Percentiles rank a stretch among this genome's conserved stretches.
phyloP scores from a whole-genome alignment of 805 yeast species.

The Ogataea pilisensis region DNA sequence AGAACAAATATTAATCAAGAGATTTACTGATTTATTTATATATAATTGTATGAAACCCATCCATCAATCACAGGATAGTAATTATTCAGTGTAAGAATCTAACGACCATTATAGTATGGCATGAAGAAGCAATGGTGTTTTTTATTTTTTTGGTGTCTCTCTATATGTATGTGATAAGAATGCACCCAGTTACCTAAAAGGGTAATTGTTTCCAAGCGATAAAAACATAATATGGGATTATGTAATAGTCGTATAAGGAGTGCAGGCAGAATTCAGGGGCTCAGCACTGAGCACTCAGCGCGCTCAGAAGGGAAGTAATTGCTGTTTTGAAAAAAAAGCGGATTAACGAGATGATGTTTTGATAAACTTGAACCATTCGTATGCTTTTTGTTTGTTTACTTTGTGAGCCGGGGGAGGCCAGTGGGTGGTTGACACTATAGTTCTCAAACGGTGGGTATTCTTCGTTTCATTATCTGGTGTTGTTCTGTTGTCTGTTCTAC shows the following conservation, averaged over 20 bases:
- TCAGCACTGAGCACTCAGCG: too few species aligned
- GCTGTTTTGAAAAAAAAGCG: neutral
- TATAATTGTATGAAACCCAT: too few species aligned
- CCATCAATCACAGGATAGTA: neutral
- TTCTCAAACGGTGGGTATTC: too few species aligned
- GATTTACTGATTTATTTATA: too few species aligned
- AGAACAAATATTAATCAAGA: too few species aligned
- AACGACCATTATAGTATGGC: neutral
- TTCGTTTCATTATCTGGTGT: too few species aligned
- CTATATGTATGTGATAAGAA: conserved; percentile 12
- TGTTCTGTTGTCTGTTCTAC: too few species aligned
- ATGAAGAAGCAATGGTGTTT: too few species aligned
- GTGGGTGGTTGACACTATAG: too few species aligned
- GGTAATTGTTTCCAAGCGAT: conserved; percentile 22
- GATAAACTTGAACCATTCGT: neutral
- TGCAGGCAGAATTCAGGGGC: neutral
- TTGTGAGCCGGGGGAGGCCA: too few species aligned
- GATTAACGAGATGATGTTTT: neutral
- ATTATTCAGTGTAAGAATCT: neutral
- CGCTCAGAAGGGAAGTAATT: neutral
- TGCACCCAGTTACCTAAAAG: conserved; percentile 17
- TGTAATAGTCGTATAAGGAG: neutral
- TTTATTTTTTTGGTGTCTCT: too few species aligned
- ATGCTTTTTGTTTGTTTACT: too few species aligned
- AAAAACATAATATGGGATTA: conserved; percentile 1